Conservation (phyloP, 768 basidiomycete species). For the Boletus subcaerulescens region DNA sequence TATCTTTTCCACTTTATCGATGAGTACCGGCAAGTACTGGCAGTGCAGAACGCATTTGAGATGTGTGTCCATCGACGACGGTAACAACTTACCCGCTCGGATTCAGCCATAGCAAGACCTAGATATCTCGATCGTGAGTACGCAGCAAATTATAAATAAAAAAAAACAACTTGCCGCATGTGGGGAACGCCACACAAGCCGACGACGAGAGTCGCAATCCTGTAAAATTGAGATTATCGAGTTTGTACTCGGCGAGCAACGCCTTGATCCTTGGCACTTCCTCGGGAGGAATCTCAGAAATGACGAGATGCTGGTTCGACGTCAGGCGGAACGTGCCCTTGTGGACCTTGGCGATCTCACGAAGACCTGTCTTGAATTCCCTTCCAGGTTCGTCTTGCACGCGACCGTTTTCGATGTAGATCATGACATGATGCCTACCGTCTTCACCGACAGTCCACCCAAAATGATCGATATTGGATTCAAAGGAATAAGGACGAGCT, state of each 20-base stretch:
- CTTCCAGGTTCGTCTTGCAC: slow-evolving; percentile 90
- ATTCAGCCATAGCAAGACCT: slow-evolving; percentile 79
- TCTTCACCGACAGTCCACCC: slow-evolving; percentile 90
- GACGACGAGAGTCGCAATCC: slow-evolving; percentile 85
- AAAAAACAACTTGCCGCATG: slow-evolving; percentile 57
- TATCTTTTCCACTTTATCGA: slow-evolving; percentile 93
- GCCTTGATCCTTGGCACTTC: slow-evolving; percentile 76
- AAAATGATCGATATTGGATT: slow-evolving; percentile 88
- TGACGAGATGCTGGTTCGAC: slow-evolving; percentile 89
- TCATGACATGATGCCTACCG: slow-evolving; percentile 86
- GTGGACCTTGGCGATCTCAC: slow-evolving; percentile 91
- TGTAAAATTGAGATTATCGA: slow-evolving; percentile 81
- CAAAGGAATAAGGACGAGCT: slow-evolving; percentile 75
- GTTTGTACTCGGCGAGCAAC: slow-evolving; percentile 78
- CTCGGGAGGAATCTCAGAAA: slow-evolving; percentile 75
- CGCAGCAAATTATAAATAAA: too few species aligned
- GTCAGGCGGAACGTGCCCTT: slow-evolving; percentile 93
- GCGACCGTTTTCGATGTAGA: slow-evolving; percentile 97
- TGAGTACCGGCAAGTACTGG: slow-evolving; percentile 86
- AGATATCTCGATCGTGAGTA: background rate
- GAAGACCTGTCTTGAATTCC: slow-evolving; percentile 89
- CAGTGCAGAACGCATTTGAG: slow-evolving; percentile 37
- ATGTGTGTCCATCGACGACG: slow-evolving; percentile 5
- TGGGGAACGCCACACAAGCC: slow-evolving; percentile 97
- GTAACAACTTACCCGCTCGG: slow-evolving; percentile 51